Evolutionary conservation across 495 filamentous ascomycete genomes (phyloP), one percentile per base, ranked within the genome.

Genomic region (Glutinoglossum americanum): DNA sequence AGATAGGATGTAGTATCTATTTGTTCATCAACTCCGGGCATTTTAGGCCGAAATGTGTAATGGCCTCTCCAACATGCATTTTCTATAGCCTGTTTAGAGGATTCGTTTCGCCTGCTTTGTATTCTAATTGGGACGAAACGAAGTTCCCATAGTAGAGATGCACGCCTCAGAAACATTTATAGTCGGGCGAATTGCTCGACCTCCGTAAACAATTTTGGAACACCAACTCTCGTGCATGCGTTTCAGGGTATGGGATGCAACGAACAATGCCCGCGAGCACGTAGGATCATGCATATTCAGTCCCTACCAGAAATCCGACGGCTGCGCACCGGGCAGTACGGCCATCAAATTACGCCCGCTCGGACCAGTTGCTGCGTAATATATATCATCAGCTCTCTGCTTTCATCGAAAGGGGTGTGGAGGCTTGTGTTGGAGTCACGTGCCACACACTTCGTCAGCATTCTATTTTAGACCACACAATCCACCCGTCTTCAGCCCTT

Each of bases 1-100:
- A 37, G 83, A 87, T 64, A 77, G 86, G 47, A 82, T 83, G 79
- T 84, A 71, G 9, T n/a, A 39, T 8, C 37, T 9, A 17, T 9
- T 17, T 47, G 25, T 44, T 17, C 15, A 30, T 53, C 28, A 28
- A 3, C 25, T 53, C 28, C 49, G 19, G 49, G 21, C 21, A 25
- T n/a, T 56, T 13, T 19, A 45, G 41, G n/a, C 41, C 13, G 1
- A 45, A 33, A 21, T 45, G n/a, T 45, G 41, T 21, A 10, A 3
- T 23, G 17, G 41, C 21, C 21, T 23, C 21, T 23, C 37, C 41
- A 45, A 45, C n/a, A 23, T 45, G 41, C 41, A 23, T 45, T 21
- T 21, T 23, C 37, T 13, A 41, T 19, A 45, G 41, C 41, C n/a
- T 45, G n/a, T 13, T 4, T 3, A 45, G n/a, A 45, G n/a, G 41